These are phyloP conservation scores for Aspergillus fructus DNA, from an alignment of 2,329 filamentous ascomycete species.

Conservation along the genomic window DNA sequence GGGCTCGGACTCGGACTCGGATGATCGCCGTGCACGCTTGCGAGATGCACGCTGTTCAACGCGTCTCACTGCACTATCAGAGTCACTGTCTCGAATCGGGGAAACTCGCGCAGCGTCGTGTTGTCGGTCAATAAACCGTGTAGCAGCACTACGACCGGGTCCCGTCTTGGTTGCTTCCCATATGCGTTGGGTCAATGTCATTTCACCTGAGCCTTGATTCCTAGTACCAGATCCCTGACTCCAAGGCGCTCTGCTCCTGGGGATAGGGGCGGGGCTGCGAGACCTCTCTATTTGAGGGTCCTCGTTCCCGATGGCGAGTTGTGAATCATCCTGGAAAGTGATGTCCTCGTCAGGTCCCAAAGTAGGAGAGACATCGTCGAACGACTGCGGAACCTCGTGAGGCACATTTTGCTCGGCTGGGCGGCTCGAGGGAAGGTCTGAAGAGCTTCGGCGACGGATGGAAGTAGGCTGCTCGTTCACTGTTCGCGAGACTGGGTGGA, in stretches of 20 bases:
- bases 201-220: background rate
- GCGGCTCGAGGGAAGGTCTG: background rate
- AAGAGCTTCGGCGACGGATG: conserved; percentile 8
- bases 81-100: conserved; percentile 29
- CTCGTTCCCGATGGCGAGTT: conserved; percentile 11
- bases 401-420: background rate
- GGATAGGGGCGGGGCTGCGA: conserved; percentile 15
- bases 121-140: conserved; percentile 39
- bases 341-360: conserved; percentile 15
- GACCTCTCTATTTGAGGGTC: conserved; percentile 17
- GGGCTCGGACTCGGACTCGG: conserved; percentile 23
- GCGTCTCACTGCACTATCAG: conserved; percentile 17
- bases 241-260: background rate
- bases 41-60: conserved; percentile 9
- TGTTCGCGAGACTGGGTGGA: background rate
- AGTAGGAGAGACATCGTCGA: conserved; percentile 12
- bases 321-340: conserved; percentile 15
- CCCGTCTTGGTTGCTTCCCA: conserved; percentile 7
- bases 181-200: conserved; percentile 6
- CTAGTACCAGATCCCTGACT: background rate
- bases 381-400: conserved; percentile 11
- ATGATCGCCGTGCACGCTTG: conserved; percentile 18
- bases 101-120: conserved; percentile 33
- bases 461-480: conserved; percentile 1
- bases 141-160: conserved; percentile 2